Base-by-base conservation (phyloP, 345 rosid species). In the Theobroma cacao region DNA sequence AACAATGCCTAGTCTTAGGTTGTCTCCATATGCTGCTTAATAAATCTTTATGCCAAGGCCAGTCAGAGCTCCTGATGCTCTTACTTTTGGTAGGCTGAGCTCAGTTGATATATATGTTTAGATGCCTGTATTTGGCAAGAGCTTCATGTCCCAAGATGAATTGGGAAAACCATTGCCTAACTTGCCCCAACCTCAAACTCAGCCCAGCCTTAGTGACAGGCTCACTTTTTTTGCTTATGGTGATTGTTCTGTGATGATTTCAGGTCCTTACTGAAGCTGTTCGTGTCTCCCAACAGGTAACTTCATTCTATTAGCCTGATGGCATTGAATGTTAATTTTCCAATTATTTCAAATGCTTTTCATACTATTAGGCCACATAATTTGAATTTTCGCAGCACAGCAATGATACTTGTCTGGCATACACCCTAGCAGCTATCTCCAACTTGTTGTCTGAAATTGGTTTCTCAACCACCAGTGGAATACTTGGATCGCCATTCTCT, bases 181-280 rank as follows among this genome's bases (percentile, higher is more conserved):
- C 60, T 50, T 71, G 28, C 28, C 41, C 47, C 7, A 24, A 15
- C 26, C 74, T 56, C 22, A 47, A 64, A 36, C 64, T 65, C 48
- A 14, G 41, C 74, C 30, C 24, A 55, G 3, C 61, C 59, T 59
- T n/a, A 4, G 4, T 18, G 75, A 10, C 38, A 45, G 22, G 43
- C 60, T 71, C 17, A 26, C 60, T 65, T 24, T 47, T 72, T 52
- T 76, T 80, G 53, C 78, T 70, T 56, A 52, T 5, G n/a, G 20
- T 75, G 62, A 80, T 81, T 59, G 26, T 74, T 80, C 52, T 86
- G 76, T 78, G 74, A 62, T 84, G 38, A 78, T 81, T 62, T 38
- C 90, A 96, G 99, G 98, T 91, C 85, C 88, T 96, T 58, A 90
- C 93, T 56, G 99, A 96, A 85, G 99, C 97, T 70, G 97, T 96